Evolutionary conservation across 139 green algal genomes (phyloP).

Genomic region (Penium margaritaceum): DNA sequence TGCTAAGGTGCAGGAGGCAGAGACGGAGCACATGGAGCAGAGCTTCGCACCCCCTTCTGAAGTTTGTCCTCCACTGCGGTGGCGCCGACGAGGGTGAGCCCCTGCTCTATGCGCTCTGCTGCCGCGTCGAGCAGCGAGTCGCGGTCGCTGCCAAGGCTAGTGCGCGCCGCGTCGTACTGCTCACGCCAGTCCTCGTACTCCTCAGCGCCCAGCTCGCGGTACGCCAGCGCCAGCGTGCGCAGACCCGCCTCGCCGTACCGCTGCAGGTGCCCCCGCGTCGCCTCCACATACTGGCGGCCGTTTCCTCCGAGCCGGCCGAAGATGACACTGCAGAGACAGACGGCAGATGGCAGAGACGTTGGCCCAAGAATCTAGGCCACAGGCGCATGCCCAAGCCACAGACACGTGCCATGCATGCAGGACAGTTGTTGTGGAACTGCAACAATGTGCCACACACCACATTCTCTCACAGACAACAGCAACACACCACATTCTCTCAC

Average conservation of each 20-base stretch:
- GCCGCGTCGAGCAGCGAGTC: conserved; percentile 57
- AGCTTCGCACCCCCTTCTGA: conserved; percentile 78
- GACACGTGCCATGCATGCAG: too few species aligned
- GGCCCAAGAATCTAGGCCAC: too few species aligned
- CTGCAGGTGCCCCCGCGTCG: conserved; percentile 50
- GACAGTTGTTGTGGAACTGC: too few species aligned
- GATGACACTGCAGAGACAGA: conserved; percentile 63
- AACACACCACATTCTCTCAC: too few species aligned
- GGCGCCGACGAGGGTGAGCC: conserved; percentile 69
- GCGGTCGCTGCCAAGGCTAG: conserved; percentile 31
- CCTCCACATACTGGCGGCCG: conserved; percentile 24
- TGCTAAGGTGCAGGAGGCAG: too few species aligned
- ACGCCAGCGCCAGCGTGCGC: conserved; percentile 68
- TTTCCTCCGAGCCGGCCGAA: conserved; percentile 54
- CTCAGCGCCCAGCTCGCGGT: conserved; percentile 21
- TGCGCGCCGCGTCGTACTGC: conserved; percentile 22
- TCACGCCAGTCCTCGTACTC: conserved; percentile 42
- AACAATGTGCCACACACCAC: too few species aligned
- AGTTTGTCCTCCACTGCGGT: conserved; percentile 98
- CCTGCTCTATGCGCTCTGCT: conserved; percentile 52
- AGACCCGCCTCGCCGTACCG: conserved; percentile 72
- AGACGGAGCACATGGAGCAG: too few species aligned
- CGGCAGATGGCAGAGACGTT: too few species aligned
- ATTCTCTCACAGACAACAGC: too few species aligned
- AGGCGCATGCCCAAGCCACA: too few species aligned